Evolutionary conservation across 2,329 filamentous ascomycete species (phyloP), one percentile per base, ranked within the genome.

Genomic region (Aschersonia sp.): DNA sequence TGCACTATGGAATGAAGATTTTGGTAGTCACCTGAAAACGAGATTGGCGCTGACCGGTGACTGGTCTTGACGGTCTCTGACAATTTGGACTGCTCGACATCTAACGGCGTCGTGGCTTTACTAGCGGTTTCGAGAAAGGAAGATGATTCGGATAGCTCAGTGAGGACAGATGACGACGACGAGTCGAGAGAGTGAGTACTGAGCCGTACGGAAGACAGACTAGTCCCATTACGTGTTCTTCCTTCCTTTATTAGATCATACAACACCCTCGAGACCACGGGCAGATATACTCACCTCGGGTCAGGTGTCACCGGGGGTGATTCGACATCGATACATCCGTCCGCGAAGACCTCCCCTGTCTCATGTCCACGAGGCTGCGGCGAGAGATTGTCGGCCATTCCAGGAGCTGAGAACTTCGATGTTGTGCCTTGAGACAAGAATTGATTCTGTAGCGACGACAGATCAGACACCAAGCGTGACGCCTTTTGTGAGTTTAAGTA

Each of bases 81-180:
- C 58, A 53, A 52, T 38, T 50, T 58, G 20, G 54, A 42, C 40
- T 52, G 54, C 30, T 65, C 65, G 20, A 56, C 53, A 45, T 78
- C 75, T 50, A 74, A 63, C 44, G 77, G 78, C 43, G 78, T 82
- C 45, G 78, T 82, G 51, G 76, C 77, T 63, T 82, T 80, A 62
- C 79, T 83, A 53, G 77, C 80, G 40, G 67, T 59, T 4, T 71
- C 72, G 5, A 74, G 73, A n/a, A 69, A 68, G 20, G 67, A 63
- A 45, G 74, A 74, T 30, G 73, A 59, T 44, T 79, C 75, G 46
- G 77, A 80, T 30, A 69, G 62, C 48, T 80, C 76, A 51, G 75
- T 74, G 32, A 72, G 53, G 49, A 62, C 65, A 20, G 74, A 74
- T 28, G 72, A 63, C n/a, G 75, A 76, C 10, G 77, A 80, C 20